These are phyloP conservation scores for Antitrichia curtipendula DNA, from an alignment of 225 moss, liverwort and hornwort species.

Conservation along the genomic window DNA sequence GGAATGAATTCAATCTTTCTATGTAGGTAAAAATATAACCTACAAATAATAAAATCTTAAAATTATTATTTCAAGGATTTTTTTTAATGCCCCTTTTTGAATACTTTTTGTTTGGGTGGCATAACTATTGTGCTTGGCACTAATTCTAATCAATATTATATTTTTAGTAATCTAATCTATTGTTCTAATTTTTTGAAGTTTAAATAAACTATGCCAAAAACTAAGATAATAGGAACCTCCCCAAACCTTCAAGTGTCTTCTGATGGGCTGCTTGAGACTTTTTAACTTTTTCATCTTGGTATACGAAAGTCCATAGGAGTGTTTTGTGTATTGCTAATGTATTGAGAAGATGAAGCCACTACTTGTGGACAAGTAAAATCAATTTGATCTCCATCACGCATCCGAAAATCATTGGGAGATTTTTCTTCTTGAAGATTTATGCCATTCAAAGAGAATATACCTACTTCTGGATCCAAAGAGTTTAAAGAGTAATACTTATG, in stretches of 20 bases:
- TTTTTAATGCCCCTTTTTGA: not conserved
- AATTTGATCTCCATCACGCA: not conserved
- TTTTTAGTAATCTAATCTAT: not conserved
- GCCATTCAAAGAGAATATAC: not conserved
- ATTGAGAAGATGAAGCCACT: too few species aligned
- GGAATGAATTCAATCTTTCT: not conserved
- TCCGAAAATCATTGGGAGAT: not conserved
- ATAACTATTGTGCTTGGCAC: not conserved
- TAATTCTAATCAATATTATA: not conserved
- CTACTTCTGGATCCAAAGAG: not conserved
- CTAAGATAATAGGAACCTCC: too few species aligned
- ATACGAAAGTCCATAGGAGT: too few species aligned
- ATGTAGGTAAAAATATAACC: not conserved
- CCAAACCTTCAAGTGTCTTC: too few species aligned
- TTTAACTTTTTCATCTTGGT: too few species aligned
- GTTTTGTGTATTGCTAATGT: too few species aligned
- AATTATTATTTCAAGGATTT: not conserved
- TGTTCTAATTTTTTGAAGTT: not conserved
- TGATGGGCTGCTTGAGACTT: too few species aligned
- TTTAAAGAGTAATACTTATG: not conserved
- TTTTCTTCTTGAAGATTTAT: not conserved
- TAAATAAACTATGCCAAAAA: not conserved
- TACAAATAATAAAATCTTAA: not conserved
- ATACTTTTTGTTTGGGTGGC: not conserved
- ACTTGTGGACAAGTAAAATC: not conserved